Conservation (phyloP, 768 basidiomycete genomes). For the Termitomyces titanicus region DNA sequence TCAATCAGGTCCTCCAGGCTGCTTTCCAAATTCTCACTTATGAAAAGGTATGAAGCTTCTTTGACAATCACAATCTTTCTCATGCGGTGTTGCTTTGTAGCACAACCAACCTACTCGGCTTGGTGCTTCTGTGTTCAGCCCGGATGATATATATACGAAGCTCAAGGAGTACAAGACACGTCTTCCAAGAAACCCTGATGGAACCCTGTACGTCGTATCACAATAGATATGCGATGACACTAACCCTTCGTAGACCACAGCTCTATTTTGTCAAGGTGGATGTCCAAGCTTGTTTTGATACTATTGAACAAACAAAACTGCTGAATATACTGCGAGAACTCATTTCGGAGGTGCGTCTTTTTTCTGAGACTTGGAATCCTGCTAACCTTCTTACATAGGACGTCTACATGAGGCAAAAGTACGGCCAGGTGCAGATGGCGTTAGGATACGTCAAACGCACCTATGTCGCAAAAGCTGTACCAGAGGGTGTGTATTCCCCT, state of each 20-base stretch:
- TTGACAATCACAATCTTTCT: background rate
- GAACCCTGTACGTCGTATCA: slow-evolving; percentile 45
- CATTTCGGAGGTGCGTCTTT: slow-evolving; percentile 57
- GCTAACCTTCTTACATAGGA: slow-evolving; percentile 43
- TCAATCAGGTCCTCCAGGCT: slow-evolving; percentile 83
- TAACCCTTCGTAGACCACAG: slow-evolving; percentile 54
- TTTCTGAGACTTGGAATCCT: background rate
- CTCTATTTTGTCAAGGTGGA: slow-evolving; percentile 97
- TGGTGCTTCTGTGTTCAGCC: slow-evolving; percentile 80
- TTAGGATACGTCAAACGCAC: slow-evolving; percentile 54
- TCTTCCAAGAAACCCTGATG: slow-evolving; percentile 37
- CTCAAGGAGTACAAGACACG: slow-evolving; percentile 68
- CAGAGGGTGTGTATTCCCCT: slow-evolving; percentile 47
- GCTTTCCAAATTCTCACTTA: slow-evolving; percentile 86
- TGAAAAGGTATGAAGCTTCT: slow-evolving; percentile 59
- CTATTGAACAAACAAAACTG: slow-evolving; percentile 85
- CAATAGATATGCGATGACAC: background rate
- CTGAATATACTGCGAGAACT: slow-evolving; percentile 71
- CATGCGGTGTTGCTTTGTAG: slow-evolving; percentile 33
- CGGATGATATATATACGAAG: slow-evolving; percentile 75
- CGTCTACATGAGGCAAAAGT: slow-evolving; percentile 64
- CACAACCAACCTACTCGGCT: slow-evolving; percentile 56
- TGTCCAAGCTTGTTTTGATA: slow-evolving; percentile 95
- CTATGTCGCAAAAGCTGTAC: slow-evolving; percentile 59
- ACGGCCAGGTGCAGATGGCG: slow-evolving; percentile 59